Evolutionary conservation across 768 basidiomycete genomes (phyloP), one percentile per base, ranked within the genome.

Genomic region (Termitomyces sp.): DNA sequence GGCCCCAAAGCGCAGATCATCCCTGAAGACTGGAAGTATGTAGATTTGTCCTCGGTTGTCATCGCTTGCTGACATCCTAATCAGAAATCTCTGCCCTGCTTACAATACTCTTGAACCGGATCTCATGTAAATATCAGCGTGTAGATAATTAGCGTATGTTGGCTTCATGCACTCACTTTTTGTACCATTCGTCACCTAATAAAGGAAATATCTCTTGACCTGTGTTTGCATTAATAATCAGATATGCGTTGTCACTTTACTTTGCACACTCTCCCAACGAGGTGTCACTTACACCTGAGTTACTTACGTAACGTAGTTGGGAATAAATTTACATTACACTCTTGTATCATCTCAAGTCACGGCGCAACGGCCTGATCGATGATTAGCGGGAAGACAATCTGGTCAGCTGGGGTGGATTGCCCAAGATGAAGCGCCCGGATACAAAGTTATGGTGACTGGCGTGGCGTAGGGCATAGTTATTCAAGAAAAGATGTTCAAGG

Each of bases 1-100:
- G 72, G 72, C 2, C 65, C 66, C 0, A 70, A 74, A 40, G 64
- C 69, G 8, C 72, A 72, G 55, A 72, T 72, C 28, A 62, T 54
- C 8, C 61, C 67, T 18, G 64, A 69, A 16, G 70, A 72, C 30
- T 74, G 72, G 71, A 63, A 61, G 38, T 61, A 62, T 9, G 65
- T 71, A 12, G 70, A 67, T 51, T 67, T 12, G 7, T 26, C 1
- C 23, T 52, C 26, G 5, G 38, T 16, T 36, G 33, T 13, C 14
- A 40, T 18, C 18, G 36, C 36, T 40, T 28, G 23, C 36, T 40
- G 51, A 52, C 35, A 38, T 38, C n/a, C 6, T n/a, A 28, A 52
- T 40, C 4, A 52, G 51, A 23, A 23, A 10, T 6, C 51, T 52
- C 23, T 52, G 51, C 23, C 51, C 51, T 40, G 16, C 51, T 28